A percentile compares a stretch with the other conserved stretches of the same genome.
Conservation (phyloP, 139 green algal species). For the Coelastrella sp. region DNA sequence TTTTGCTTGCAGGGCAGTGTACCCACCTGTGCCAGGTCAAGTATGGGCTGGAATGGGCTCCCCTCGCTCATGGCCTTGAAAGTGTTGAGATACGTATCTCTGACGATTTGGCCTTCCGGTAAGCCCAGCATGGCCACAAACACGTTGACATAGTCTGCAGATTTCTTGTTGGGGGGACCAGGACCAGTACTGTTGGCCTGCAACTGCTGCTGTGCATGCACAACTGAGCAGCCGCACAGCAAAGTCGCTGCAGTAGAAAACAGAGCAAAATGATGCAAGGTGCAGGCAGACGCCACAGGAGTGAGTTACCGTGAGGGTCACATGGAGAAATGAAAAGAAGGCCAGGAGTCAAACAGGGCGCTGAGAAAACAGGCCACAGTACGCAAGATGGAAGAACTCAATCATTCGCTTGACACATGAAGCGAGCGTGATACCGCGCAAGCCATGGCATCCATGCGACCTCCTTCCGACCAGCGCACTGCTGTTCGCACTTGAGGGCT, state of each 20-base stretch:
- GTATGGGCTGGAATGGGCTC: background rate
- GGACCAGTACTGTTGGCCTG: background rate
- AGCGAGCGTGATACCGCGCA: no score
- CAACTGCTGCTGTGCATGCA: background rate
- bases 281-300: background rate
- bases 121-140: slow-evolving; percentile 1
- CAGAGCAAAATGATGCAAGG: background rate
- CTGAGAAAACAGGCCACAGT: no score
- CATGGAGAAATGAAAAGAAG: no score
- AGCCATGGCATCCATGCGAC: no score
- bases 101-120: background rate
- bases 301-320: no score
- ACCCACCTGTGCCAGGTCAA: background rate
- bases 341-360: no score
- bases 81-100: slow-evolving; percentile 4
- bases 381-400: no score
- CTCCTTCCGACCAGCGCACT: no score
- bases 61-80: background rate
- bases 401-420: no score
- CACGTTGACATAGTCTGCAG: background rate
- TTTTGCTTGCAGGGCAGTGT: background rate
- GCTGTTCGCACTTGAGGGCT: no score
- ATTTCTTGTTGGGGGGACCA: background rate
- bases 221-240: background rate
- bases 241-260: background rate